These are phyloP conservation scores for Penicillium cinerascens DNA, from an alignment of 495 filamentous ascomycete genomes.

Conservation along the genomic window DNA sequence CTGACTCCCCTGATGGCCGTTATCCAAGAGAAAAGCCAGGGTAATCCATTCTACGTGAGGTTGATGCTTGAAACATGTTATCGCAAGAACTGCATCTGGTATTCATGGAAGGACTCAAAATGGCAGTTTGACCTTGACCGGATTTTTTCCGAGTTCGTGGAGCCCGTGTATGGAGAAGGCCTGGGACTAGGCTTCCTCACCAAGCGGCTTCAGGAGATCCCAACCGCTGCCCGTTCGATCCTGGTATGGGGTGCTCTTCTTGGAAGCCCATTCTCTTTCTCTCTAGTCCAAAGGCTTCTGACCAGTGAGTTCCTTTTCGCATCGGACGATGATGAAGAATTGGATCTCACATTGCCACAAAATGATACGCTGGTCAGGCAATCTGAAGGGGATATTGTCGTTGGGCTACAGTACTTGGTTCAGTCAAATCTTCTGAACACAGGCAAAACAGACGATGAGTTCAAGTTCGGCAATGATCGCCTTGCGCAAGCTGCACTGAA, in stretches of 20 bases:
- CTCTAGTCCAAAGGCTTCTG: conserved; percentile 71
- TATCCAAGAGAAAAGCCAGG: conserved; percentile 75
- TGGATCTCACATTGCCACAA: conserved; percentile 33
- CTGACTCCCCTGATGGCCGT: conserved; percentile 56
- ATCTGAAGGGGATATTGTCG: conserved; percentile 55
- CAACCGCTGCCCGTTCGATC: conserved; percentile 66
- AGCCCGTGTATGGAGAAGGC: conserved; percentile 70
- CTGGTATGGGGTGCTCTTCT: conserved; percentile 82
- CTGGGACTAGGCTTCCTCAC: conserved; percentile 77
- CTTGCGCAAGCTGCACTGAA: conserved; percentile 71
- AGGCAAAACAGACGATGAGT: conserved; percentile 72
- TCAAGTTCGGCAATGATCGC: conserved; percentile 74
- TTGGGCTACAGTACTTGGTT: conserved; percentile 73
- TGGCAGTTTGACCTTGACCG: conserved; percentile 85
- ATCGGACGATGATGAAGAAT: conserved; percentile 28
- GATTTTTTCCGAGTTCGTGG: conserved; percentile 77
- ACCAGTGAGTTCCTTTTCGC: conserved; percentile 62
- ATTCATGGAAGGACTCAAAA: conserved; percentile 70
- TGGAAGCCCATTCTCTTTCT: conserved; percentile 76
- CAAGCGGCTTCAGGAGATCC: conserved; percentile 70
- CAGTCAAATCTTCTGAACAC: conserved; percentile 72
- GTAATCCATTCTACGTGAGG: conserved; percentile 84
- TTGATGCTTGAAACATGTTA: conserved; percentile 89
- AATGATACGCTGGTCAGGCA: conserved; percentile 32
- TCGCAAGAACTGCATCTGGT: conserved; percentile 82